Conservation (phyloP, 106 monocot genomes). For the Alisma plantagoaquatica region DNA sequence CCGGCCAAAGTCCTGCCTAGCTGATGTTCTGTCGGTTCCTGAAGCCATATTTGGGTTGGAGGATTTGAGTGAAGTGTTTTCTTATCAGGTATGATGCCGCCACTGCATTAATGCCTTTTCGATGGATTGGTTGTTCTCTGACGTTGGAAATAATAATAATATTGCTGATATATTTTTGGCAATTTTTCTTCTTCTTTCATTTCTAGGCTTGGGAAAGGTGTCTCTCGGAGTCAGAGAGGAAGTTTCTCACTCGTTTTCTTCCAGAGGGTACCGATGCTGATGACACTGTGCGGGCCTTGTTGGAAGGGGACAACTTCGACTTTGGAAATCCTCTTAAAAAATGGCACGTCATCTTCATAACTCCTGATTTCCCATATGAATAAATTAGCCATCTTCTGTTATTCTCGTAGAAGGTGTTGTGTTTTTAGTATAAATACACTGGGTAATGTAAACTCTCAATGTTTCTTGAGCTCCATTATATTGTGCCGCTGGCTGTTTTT, state of each 20-base stretch:
- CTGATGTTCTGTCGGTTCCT: conserved; percentile 23
- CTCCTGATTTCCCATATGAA: no score
- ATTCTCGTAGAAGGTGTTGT: no score
- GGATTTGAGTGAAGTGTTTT: conserved; percentile 8
- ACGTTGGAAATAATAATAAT: not conserved
- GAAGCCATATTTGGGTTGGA: conserved; percentile 13
- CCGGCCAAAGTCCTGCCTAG: conserved; percentile 2
- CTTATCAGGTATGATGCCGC: conserved; percentile 13
- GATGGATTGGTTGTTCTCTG: not conserved
- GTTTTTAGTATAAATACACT: no score
- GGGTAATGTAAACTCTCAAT: no score
- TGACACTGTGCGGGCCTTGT: conserved; percentile 10
- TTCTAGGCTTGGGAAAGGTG: conserved; percentile 16
- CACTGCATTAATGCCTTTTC: not conserved
- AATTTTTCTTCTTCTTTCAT: not conserved
- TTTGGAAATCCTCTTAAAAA: conserved; percentile 24
- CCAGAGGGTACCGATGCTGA: conserved; percentile 7
- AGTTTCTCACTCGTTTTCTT: conserved; percentile 17
- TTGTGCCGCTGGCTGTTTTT: no score
- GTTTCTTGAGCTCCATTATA: no score
- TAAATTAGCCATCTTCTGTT: no score
- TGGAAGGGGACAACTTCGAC: conserved; percentile 13
- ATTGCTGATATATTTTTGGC: not conserved
- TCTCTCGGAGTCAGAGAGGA: conserved; percentile 16
- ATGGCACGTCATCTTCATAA: conserved; percentile 11